Evolutionary conservation across 805 yeast species (phyloP), one percentile per base, ranked within the genome.

Genomic region (Yarrowia sp.): DNA sequence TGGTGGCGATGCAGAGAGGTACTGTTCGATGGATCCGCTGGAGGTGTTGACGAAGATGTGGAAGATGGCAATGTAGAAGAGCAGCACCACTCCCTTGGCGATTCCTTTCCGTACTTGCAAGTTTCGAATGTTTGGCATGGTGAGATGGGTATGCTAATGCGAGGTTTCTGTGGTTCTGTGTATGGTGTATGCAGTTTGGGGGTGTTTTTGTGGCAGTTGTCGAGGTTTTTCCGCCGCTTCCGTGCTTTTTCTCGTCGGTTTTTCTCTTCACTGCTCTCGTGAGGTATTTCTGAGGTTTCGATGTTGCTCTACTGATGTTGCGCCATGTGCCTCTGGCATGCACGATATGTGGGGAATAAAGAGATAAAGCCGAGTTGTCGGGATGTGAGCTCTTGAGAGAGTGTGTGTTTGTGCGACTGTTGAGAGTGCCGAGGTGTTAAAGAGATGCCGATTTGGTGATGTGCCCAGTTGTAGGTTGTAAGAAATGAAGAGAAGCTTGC

Each of bases 1-100:
- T 14, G 64, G 64, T 0, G 64, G 64, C 13, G 64, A 24, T 1
- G 63, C 39, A 14, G 33, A n/a, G 39, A 58, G 39, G 12, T 58
- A 58, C 50, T 58, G 39, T 9, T 58, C 64, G 50, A 58, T 58
- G 13, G 50, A 42, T 3, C 64, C 64, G 14, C 50, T 42, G 17
- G 39, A 33, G 12, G 49, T 58, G 64, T 58, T 58, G 42, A 58
- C 64, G 33, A 58, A 58, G 9, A 58, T 58, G 64, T 58, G 64
- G 33, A 58, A 58, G 9, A 58, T 58, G 30, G 64, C 64, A 17
- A 43, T 42, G 47, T 58, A 58, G 19, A 58, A 58, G 19, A 58
- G 64, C n/a, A 58, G 50, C 1, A 34, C 64, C 19, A 43, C 64
- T n/a, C 64, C 64, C 14, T 58, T 58, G 15, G 50, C 64, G 17